Evolutionary conservation across 2,329 filamentous ascomycete genomes (phyloP).

Genomic region (Neofusicoccum kwambonambiense): DNA sequence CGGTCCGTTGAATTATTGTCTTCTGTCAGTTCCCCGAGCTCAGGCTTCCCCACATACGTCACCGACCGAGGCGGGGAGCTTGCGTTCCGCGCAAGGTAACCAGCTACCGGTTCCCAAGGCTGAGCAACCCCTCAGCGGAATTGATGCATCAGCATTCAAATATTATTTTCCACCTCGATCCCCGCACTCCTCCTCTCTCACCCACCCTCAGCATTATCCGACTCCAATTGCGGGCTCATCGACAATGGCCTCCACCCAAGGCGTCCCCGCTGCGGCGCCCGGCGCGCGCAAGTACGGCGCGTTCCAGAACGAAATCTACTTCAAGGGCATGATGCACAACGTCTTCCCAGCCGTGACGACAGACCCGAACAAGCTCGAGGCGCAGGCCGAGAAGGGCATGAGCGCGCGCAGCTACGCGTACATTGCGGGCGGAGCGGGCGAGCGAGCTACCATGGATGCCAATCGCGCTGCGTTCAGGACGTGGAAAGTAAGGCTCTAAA

Average conservation of each 20-base stretch:
- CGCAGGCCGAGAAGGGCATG: constrained; percentile 53
- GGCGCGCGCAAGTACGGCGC: constrained; percentile 38
- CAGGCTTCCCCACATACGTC: not conserved
- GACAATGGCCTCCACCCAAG: not conserved
- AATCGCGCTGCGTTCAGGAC: constrained; percentile 59
- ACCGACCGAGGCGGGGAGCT: not conserved
- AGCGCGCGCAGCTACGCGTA: constrained; percentile 56
- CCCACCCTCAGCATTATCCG: not conserved
- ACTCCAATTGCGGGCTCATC: not conserved
- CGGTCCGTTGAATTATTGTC: too few species aligned
- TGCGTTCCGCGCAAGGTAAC: not conserved
- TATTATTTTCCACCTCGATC: too few species aligned
- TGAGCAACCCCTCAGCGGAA: constrained; percentile 1
- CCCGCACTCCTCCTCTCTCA: not conserved
- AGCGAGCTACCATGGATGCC: constrained; percentile 60
- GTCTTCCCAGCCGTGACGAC: constrained; percentile 56
- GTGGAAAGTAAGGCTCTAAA: constrained; percentile 39
- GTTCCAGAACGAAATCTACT: constrained; percentile 49
- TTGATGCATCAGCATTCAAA: not conserved
- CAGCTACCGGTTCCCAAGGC: constrained; percentile 1
- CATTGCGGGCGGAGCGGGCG: constrained; percentile 62
- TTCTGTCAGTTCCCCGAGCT: not conserved
- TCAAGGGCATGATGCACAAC: constrained; percentile 51
- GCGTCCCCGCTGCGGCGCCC: constrained; percentile 2
- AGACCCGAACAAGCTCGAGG: constrained; percentile 57